Evolutionary conservation across 441 rosid species (phyloP), one percentile per base, ranked within the genome.

Genomic region (Jatropha multifida): DNA sequence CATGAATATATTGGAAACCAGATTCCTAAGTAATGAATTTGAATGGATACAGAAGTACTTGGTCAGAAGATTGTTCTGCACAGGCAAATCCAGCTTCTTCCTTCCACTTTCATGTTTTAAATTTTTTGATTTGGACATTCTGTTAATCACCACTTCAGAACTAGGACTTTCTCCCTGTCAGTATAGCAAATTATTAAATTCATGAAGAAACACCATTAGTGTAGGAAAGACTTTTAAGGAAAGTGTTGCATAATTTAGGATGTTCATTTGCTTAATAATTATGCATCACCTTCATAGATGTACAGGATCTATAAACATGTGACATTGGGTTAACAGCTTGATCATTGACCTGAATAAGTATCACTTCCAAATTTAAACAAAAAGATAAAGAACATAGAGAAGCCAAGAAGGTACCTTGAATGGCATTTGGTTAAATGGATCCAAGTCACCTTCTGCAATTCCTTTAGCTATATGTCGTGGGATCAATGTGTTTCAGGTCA

Each of bases 1-100:
- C 23, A 40, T 23, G 17, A 46, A 41, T 23, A n/a, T 56, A 18
- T 51, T 40, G 60, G 46, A 66, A 49, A 52, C 48, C 37, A 54
- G 54, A 46, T 40, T 41, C 65, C 18, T 13, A 14, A 6, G 27
- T 74, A 72, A 52, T 41, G 63, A 67, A 69, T 76, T 51, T 66
- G 56, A 42, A 73, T 60, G 99, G 99, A 96, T 94, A 96, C 98
- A 91, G 80, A 96, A 96, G 79, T 94, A 94, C 81, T 92, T 91
- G 12, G 97, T 94, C 65, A 94, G 86, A 65, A 94, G 89, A 85
- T 96, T 96, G 90, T 90, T 92, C 89, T 96, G 98, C 79, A 90
- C 89, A 1, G 98, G 98, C 82, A 92, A 86, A 81, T 91, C 97
- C 74, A 94, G 85, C 87, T 85, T 94, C 86, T 85, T 90, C 83